Evolutionary conservation across 1,284 basidiomycete species (phyloP).

Genomic region (Abortiporus biennis): DNA sequence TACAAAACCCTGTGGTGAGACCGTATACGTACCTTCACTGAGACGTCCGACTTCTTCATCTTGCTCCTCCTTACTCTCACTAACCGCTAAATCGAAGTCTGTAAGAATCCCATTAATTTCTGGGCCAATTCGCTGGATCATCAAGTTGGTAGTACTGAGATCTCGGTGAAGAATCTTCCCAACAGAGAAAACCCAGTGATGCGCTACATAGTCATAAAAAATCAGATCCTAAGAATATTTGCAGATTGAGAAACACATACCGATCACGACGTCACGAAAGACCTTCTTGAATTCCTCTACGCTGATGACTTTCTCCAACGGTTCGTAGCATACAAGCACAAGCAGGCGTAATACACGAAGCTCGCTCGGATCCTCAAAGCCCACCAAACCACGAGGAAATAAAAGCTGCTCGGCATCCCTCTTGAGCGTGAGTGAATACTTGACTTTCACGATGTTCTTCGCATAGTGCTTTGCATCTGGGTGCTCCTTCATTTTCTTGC

Average conservation of each 20-base stretch:
- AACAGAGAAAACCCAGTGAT: slow-evolving; percentile 6
- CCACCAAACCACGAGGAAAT: too few relatives aligned
- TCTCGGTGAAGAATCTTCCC: too few relatives aligned
- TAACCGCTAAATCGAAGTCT: background rate
- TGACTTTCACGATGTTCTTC: too few relatives aligned
- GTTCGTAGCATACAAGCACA: background rate
- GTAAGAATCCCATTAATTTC: background rate
- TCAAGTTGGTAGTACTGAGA: background rate
- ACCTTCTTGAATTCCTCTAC: background rate
- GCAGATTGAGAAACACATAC: slow-evolving; percentile 15
- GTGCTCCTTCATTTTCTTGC: too few relatives aligned
- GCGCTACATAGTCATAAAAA: slow-evolving; percentile 2
- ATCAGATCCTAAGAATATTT: background rate
- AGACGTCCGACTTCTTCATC: background rate
- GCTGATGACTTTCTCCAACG: background rate
- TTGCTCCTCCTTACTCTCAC: background rate
- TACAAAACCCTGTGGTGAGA: too few relatives aligned
- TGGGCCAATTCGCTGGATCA: slow-evolving; percentile 1
- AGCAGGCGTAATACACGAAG: too few relatives aligned
- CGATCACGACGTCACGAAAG: background rate
- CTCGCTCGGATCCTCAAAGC: too few relatives aligned
- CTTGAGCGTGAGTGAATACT: too few relatives aligned
- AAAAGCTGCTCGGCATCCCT: too few relatives aligned
- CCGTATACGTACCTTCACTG: too few relatives aligned
- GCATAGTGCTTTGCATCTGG: too few relatives aligned